Evolutionary conservation across 495 filamentous ascomycete genomes (phyloP).

Genomic region (Clavariopsis aquatica): DNA sequence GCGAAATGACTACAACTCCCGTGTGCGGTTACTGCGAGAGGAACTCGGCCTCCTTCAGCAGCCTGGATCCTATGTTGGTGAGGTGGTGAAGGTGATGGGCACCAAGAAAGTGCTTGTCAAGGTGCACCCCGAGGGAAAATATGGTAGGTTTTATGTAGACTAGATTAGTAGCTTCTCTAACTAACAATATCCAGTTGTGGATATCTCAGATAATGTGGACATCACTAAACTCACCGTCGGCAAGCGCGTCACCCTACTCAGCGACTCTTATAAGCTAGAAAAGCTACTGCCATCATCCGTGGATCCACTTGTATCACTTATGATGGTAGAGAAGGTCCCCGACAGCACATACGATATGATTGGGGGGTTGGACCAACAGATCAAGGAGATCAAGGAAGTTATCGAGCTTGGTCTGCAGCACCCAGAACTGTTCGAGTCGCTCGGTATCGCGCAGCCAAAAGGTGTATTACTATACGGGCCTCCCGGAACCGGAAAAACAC

Average conservation of each 20-base stretch:
- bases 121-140: conserved; percentile 99
- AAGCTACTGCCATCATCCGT: conserved; percentile 97
- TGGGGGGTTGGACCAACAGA: conserved; percentile 96
- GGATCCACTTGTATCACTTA: conserved; percentile 97
- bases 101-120: conserved; percentile 99
- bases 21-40: conserved; percentile 91
- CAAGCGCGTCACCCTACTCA: conserved; percentile 95
- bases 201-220: conserved; percentile 92
- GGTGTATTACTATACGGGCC: conserved; percentile 96
- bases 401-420: conserved; percentile 99
- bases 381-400: conserved; percentile 99
- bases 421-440: conserved; percentile 96
- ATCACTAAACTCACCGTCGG: conserved; percentile 93
- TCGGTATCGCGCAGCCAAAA: conserved; percentile 97
- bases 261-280: conserved; percentile 95
- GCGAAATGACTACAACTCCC: conserved; percentile 98
- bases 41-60: conserved; percentile 96
- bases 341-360: conserved; percentile 99
- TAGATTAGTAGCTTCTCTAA: not conserved
- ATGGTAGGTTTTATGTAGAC: conserved; percentile 64
- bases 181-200: conserved; percentile 70
- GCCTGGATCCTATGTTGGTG: conserved; percentile 95
- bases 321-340: conserved; percentile 99
- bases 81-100: conserved; percentile 99
- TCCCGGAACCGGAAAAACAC: conserved; percentile 94